Evolutionary conservation across 2,329 filamentous ascomycete genomes (phyloP).

Genomic region (Scedosporium dehoogii): DNA sequence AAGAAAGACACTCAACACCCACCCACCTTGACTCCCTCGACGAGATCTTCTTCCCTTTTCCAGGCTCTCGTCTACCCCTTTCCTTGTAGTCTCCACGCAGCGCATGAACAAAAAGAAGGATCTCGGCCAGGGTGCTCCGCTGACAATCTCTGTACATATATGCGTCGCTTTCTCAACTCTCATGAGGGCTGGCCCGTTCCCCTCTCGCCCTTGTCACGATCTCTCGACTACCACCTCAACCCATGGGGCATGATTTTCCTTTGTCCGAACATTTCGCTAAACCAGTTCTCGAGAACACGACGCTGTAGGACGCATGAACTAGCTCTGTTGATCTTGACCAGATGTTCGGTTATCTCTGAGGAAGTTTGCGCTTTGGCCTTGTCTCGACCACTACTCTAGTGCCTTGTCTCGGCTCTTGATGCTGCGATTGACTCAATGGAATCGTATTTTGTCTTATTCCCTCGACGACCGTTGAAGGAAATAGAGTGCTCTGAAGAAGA

Average conservation of each 20-base stretch:
- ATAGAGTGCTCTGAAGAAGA: background rate
- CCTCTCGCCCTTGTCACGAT: background rate
- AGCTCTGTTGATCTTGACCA: background rate
- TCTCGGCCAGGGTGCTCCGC: background rate
- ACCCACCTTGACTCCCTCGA: background rate
- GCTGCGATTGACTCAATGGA: background rate
- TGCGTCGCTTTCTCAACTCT: background rate
- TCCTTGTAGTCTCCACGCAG: background rate
- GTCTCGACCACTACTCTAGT: background rate
- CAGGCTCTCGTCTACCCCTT: background rate
- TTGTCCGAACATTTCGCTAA: background rate
- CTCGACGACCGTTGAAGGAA: background rate
- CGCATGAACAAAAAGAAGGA: background rate
- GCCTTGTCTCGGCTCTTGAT: background rate
- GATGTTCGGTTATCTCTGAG: background rate
- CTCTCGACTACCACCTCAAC: background rate
- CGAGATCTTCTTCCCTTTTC: background rate
- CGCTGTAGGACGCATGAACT: background rate
- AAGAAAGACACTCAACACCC: background rate
- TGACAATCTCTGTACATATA: background rate
- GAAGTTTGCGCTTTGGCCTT: background rate
- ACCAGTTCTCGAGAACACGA: background rate
- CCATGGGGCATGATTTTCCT: background rate
- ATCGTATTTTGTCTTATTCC: background rate
- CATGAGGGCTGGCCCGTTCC: background rate